A percentile compares a stretch with the other conserved stretches of the same genome.
Conservation (phyloP, 495 filamentous ascomycete species). For the Penicillium egyptiacum region DNA sequence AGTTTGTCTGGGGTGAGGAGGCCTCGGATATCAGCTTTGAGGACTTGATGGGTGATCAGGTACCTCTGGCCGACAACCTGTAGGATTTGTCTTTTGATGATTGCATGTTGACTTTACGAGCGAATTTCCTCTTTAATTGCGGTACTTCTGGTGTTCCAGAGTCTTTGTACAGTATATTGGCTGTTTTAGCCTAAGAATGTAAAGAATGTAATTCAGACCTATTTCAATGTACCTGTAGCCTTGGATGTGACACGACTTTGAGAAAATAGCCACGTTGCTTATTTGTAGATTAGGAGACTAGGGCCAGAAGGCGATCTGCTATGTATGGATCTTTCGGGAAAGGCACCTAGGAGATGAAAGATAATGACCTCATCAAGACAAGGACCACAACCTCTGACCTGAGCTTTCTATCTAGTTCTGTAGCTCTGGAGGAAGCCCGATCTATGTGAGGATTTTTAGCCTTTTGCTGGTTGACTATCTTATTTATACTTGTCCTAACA, state of each 20-base stretch:
- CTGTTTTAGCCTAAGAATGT: background rate
- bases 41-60: background rate
- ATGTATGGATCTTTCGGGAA: too few relatives aligned
- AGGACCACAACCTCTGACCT: too few relatives aligned
- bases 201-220: background rate
- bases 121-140: background rate
- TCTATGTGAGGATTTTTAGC: too few relatives aligned
- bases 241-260: background rate
- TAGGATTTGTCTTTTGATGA: slow-evolving; percentile 1
- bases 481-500: too few relatives aligned
- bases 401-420: too few relatives aligned
- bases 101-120: slow-evolving; percentile 9
- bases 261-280: background rate
- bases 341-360: too few relatives aligned
- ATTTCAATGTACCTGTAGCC: background rate
- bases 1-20: slow-evolving; percentile 60
- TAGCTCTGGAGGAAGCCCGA: too few relatives aligned
- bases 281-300: background rate
- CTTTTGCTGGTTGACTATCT: too few relatives aligned
- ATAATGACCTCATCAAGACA: too few relatives aligned
- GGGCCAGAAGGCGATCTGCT: too few relatives aligned
- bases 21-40: slow-evolving; percentile 4
- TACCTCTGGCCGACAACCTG: background rate
- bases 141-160: background rate
- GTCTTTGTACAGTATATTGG: background rate